A percentile compares a stretch with the other conserved stretches of the same genome.
Evolutionary conservation across 73 alveolate species (phyloP).

Genomic region (Paramecium pentaurelia): DNA sequence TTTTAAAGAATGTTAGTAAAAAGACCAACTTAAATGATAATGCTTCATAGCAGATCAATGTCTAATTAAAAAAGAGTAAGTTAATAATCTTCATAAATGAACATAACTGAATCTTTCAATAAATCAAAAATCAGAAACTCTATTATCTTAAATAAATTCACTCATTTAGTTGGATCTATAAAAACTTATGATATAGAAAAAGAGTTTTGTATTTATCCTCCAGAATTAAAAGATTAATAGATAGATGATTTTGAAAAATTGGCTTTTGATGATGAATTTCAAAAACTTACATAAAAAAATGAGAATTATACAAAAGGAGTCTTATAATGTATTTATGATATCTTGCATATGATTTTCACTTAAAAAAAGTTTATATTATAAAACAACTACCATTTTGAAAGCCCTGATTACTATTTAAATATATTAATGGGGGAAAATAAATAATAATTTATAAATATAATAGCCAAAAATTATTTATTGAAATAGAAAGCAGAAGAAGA

Average conservation of each 20-base stretch:
- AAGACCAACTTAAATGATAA: neutral
- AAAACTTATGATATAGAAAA: neutral
- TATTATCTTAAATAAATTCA: neutral
- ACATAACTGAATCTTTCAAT: neutral
- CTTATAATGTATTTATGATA: neutral
- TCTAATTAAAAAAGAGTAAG: neutral
- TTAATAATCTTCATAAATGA: neutral
- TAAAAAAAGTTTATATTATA: neutral
- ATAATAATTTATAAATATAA: neutral
- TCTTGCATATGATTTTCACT: neutral
- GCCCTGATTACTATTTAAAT: neutral
- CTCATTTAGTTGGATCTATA: neutral
- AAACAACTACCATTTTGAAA: neutral
- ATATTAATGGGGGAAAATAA: neutral
- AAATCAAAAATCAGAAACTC: neutral
- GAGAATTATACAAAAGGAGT: slow-evolving; percentile 29
- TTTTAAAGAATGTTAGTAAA: neutral
- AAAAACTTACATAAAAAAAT: neutral
- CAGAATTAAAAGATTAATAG: slow-evolving; percentile 9
- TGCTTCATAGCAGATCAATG: neutral
- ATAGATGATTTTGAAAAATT: neutral
- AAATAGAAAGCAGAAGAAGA: neutral
- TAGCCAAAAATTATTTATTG: slow-evolving; percentile 11
- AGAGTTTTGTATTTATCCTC: slow-evolving; percentile 33
- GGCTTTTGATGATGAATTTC: neutral